Evolutionary conservation across 257 asterid genomes (phyloP).

Genomic region (Solanum tarapatanum): DNA sequence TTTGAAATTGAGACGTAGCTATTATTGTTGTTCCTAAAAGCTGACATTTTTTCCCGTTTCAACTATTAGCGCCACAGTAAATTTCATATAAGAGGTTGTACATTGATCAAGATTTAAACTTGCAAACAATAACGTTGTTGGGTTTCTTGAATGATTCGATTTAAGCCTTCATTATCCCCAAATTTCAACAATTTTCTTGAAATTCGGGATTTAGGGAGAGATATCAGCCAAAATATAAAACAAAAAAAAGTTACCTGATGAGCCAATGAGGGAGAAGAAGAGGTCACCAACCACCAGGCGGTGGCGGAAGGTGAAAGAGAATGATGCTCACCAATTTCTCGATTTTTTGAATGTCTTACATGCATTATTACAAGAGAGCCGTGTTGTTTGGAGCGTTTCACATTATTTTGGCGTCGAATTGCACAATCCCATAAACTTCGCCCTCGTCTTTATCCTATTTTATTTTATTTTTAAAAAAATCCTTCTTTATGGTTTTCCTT

Average conservation of each 20-base stretch:
- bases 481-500: background rate
- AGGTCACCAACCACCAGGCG: background rate
- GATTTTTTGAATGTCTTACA: background rate
- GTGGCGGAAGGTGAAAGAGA: background rate
- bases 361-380: background rate
- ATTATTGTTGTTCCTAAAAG: background rate
- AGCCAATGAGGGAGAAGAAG: background rate
- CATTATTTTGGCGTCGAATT: background rate
- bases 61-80: background rate
- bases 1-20: background rate
- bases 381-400: background rate
- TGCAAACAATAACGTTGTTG: background rate
- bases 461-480: background rate
- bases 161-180: background rate
- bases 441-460: background rate
- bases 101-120: background rate
- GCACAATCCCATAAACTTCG: background rate
- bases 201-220: background rate
- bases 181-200: background rate
- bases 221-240: background rate
- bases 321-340: background rate
- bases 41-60: background rate
- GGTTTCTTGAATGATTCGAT: background rate
- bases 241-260: background rate
- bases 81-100: background rate